Evolutionary conservation across 2,329 filamentous ascomycete species (phyloP).

Genomic region (Emmonsiellopsis sp.): DNA sequence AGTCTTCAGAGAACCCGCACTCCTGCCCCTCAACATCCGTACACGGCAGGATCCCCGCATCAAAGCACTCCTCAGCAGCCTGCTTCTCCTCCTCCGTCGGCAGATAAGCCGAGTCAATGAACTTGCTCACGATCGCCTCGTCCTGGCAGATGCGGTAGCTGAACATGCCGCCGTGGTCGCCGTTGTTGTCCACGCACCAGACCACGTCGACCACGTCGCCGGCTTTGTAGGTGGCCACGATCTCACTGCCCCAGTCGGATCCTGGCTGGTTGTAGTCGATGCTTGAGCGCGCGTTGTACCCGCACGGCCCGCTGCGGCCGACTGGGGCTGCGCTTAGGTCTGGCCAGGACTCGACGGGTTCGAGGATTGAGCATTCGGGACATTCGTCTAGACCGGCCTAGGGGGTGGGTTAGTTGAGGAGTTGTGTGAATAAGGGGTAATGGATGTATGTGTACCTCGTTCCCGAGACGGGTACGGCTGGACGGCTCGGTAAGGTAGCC

Average conservation of each 20-base stretch:
- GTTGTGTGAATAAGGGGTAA: neutral
- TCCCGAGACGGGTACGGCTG: slow-evolving; percentile 37
- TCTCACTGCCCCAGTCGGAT: slow-evolving; percentile 34
- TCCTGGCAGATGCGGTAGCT: slow-evolving; percentile 46
- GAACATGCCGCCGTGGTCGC: slow-evolving; percentile 50
- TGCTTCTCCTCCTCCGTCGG: slow-evolving; percentile 46
- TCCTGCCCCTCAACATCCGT: slow-evolving; percentile 42
- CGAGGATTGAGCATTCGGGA: slow-evolving; percentile 46
- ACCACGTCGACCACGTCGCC: slow-evolving; percentile 42
- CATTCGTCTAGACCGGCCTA: slow-evolving; percentile 42
- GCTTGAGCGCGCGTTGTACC: slow-evolving; percentile 45
- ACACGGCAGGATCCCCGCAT: slow-evolving; percentile 39
- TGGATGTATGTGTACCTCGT: slow-evolving; percentile 37
- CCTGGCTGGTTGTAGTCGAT: slow-evolving; percentile 45
- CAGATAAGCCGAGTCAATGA: slow-evolving; percentile 38
- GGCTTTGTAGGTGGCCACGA: slow-evolving; percentile 36
- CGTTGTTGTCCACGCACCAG: slow-evolving; percentile 49
- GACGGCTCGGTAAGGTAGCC: slow-evolving; percentile 37
- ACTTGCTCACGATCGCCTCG: slow-evolving; percentile 42
- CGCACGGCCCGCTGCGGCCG: slow-evolving; percentile 42
- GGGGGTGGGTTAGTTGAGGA: neutral
- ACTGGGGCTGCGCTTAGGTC: slow-evolving; percentile 38
- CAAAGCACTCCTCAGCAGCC: slow-evolving; percentile 45
- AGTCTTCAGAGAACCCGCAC: slow-evolving; percentile 43
- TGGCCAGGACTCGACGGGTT: slow-evolving; percentile 44